Percentiles rank a stretch among this genome's conserved stretches.
These are phyloP conservation scores for Collybia nuda DNA, from an alignment of 768 basidiomycete species.

Conservation along the genomic window DNA sequence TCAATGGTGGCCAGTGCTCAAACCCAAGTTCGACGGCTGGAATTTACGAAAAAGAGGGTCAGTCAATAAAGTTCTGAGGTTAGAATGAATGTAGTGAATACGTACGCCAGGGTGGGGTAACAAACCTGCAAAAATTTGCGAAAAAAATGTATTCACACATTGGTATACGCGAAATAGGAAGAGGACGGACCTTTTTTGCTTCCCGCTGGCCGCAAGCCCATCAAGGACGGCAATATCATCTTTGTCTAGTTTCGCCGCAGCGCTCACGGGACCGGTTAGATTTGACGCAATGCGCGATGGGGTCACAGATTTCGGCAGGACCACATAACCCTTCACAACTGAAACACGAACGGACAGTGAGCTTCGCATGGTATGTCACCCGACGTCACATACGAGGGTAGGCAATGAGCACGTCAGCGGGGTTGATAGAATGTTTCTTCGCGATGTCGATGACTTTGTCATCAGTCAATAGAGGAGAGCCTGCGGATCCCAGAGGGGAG, in stretches of 20 bases:
- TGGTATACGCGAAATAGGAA: neutral
- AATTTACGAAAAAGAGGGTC: slow-evolving; percentile 3
- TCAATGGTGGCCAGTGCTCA: slow-evolving; percentile 54
- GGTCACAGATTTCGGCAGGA: slow-evolving; percentile 79
- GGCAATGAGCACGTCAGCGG: slow-evolving; percentile 60
- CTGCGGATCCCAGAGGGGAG: slow-evolving; percentile 74
- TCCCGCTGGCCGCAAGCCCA: slow-evolving; percentile 55
- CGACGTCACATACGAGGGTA: slow-evolving; percentile 50
- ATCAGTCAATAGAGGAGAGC: slow-evolving; percentile 66
- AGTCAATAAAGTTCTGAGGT: neutral
- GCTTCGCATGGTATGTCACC: neutral
- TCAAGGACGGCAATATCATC: slow-evolving; percentile 59
- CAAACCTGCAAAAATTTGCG: slow-evolving; percentile 34
- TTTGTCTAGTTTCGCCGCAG: slow-evolving; percentile 41
- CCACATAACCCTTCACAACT: slow-evolving; percentile 66
- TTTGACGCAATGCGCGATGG: slow-evolving; percentile 65
- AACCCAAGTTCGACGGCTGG: slow-evolving; percentile 68
- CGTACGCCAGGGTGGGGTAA: slow-evolving; percentile 72
- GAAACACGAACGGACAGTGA: slow-evolving; percentile 7
- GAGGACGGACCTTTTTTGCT: slow-evolving; percentile 55
- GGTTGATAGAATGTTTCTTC: slow-evolving; percentile 48
- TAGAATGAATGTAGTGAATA: slow-evolving; percentile 15
- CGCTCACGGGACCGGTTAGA: slow-evolving; percentile 48
- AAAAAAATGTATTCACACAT: slow-evolving; percentile 3
- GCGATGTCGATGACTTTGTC: slow-evolving; percentile 61